Base-by-base conservation (phyloP, 2,329 filamentous ascomycete genomes). In the Fonsecaea monophora region DNA sequence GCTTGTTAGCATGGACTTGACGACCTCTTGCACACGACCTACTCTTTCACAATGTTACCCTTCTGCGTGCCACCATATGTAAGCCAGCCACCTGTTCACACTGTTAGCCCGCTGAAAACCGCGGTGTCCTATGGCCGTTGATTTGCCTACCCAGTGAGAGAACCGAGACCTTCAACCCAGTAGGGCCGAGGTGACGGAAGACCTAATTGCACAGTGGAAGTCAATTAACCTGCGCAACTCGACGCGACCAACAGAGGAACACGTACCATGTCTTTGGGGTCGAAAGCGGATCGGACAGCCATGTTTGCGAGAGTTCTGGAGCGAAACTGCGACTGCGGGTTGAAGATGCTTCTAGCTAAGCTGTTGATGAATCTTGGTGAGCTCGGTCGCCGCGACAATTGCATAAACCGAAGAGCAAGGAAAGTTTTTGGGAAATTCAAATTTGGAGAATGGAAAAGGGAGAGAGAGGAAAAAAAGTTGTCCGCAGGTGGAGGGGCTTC, bases 151-250 rank as follows among this genome's bases (percentile, higher is more conserved):
- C 90, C 3, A 92, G 82, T 1, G 88, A 89, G 70, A 93, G 88
- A 58, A 87, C 85, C 54, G 90, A 92, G 40, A 92, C 89, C 77
- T 92, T 87, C 21, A 92, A 84, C 62, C 90, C 90, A 9, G 89
- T 89, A 54, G 84, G 85, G 73, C 89, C 89, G 9, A 91, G 82
- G 77, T 87, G 87, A 71, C 89, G 86, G 62, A 71, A 71, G 53
- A 71, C 55, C 90, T 90, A 69, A 78, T 32, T 42, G 45, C n/a
- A 42, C 18, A 34, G 48, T 59, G 38, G 35, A 38, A 42, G 53
- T 64, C 18, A 62, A 54, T 25, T 32, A 60, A 5, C 10, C 2
- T 6, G 54, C 2, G 38, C 13, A 4, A 34, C 32, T 45, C 32
- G 18, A 40, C 15, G 13, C 9, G 13, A 15, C 9, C 18, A 3